These are phyloP conservation scores for Thymus quinquecostatus DNA, from an alignment of 257 asterid genomes.

Conservation along the genomic window DNA sequence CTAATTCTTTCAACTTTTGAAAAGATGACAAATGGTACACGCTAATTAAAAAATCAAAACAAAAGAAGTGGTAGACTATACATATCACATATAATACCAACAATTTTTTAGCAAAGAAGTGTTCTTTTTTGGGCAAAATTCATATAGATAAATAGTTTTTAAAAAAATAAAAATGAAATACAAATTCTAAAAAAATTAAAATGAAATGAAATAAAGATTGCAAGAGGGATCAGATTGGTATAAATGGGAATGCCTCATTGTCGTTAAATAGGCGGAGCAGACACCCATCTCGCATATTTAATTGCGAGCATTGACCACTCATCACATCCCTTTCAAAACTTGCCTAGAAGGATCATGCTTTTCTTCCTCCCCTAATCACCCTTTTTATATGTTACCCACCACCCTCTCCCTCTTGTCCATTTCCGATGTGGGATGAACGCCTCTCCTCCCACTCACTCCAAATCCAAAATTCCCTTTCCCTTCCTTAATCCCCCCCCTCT, in stretches of 20 bases:
- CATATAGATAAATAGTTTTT: too few relatives aligned
- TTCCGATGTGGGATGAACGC: slow-evolving; percentile 49
- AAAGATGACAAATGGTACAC: too few relatives aligned
- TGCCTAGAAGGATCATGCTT: slow-evolving; percentile 76
- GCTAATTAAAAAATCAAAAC: too few relatives aligned
- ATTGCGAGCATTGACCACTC: slow-evolving; percentile 68
- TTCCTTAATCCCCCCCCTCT: too few relatives aligned
- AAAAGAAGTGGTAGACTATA: too few relatives aligned
- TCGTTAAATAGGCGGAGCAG: slow-evolving; percentile 75
- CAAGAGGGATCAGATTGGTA: slow-evolving; percentile 66
- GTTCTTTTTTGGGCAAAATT: too few relatives aligned
- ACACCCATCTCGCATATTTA: slow-evolving; percentile 66
- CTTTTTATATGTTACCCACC: background rate
- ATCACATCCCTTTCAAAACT: slow-evolving; percentile 64
- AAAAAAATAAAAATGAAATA: background rate
- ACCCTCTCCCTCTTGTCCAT: background rate
- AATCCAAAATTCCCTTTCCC: background rate
- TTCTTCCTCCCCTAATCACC: fast-evolving
- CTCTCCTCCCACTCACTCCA: background rate
- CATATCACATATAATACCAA: too few relatives aligned
- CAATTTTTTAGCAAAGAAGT: too few relatives aligned
- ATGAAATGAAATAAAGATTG: background rate
- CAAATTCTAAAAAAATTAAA: too few relatives aligned
- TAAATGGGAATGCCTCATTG: slow-evolving; percentile 51
- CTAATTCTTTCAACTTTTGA: too few relatives aligned